Percentiles rank a stretch among this genome's conserved stretches.
Evolutionary conservation across 1,284 basidiomycete genomes (phyloP).

Genomic region (Filobasidium uniguttulatum): DNA sequence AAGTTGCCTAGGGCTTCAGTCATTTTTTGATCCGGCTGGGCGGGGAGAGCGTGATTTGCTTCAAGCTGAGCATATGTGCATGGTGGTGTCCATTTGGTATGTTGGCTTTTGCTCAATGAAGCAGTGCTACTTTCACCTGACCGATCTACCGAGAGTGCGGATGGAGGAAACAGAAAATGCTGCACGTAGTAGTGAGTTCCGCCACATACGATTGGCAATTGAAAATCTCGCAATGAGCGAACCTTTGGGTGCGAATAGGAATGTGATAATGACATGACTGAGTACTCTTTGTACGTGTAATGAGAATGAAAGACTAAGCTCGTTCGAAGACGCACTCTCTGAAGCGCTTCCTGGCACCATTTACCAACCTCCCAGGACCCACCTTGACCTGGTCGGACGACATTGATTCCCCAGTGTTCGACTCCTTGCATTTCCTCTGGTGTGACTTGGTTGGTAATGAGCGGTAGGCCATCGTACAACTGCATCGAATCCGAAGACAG

Average conservation of each 20-base stretch:
- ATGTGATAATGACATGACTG: conserved; percentile 54
- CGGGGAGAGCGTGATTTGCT: background rate
- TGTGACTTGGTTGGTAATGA: conserved; percentile 91
- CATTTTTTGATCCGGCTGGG: background rate
- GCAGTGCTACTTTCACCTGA: background rate
- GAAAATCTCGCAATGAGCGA: conserved; percentile 5
- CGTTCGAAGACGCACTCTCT: conserved; percentile 49
- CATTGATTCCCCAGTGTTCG: conserved; percentile 76
- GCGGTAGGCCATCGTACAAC: conserved; percentile 81
- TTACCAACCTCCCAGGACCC: conserved; percentile 55
- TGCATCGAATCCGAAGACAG: conserved; percentile 99
- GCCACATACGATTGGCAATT: conserved; percentile 79
- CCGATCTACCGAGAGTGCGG: conserved; percentile 43
- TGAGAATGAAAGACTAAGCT: too few relatives aligned
- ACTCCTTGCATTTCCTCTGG: conserved; percentile 61
- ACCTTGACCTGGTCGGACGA: conserved; percentile 70
- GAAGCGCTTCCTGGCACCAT: conserved; percentile 64
- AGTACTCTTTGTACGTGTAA: conserved; percentile 7
- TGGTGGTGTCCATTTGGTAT: conserved; percentile 5
- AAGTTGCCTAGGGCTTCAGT: conserved; percentile 25
- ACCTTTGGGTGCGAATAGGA: conserved; percentile 35
- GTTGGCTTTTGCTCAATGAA: background rate
- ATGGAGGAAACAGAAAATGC: conserved; percentile 57
- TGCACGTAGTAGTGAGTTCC: conserved; percentile 97
- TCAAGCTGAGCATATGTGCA: background rate